phyloP scores from a whole-genome alignment of 2,329 filamentous ascomycete species.

The Penicillium sp. region DNA sequence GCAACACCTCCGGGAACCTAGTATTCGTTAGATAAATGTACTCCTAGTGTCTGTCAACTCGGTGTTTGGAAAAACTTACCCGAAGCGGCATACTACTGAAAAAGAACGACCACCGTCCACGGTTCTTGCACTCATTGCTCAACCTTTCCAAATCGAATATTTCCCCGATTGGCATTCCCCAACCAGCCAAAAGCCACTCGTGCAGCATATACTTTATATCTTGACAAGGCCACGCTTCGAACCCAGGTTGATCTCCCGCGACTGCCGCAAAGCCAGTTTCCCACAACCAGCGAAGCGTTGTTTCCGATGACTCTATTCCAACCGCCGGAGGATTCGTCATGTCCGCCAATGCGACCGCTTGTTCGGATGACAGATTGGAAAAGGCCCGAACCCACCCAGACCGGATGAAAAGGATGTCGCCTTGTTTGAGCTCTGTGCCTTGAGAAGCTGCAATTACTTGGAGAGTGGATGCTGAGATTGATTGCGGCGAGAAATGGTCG shows the following conservation, averaged over 20 bases:
- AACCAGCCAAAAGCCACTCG: conserved; percentile 33
- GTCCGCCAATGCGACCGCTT: conserved; percentile 11
- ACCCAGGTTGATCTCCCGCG: conserved; percentile 48
- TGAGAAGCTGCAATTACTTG: conserved; percentile 49
- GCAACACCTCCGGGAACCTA: conserved; percentile 12
- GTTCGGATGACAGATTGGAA: not conserved
- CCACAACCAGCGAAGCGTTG: conserved; percentile 51
- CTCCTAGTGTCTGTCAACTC: not conserved
- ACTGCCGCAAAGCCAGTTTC: conserved; percentile 59
- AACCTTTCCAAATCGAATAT: conserved; percentile 19
- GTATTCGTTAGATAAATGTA: not conserved
- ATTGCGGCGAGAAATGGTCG: conserved; percentile 38
- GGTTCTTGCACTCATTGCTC: not conserved
- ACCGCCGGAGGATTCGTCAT: conserved; percentile 30
- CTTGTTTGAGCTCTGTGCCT: conserved; percentile 45
- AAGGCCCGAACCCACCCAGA: conserved; percentile 47
- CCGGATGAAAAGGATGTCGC: conserved; percentile 60
- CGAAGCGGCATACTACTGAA: conserved; percentile 7
- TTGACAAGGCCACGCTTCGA: conserved; percentile 9
- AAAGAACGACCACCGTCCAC: conserved; percentile 11
- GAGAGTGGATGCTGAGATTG: conserved; percentile 48
- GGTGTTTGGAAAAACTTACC: not conserved
- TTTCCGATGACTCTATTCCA: conserved; percentile 48
- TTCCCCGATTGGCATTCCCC: conserved; percentile 36
- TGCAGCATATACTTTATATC: conserved; percentile 6